Evolutionary conservation across 495 filamentous ascomycete species (phyloP).

Genomic region (Lineolata rhizophorae): DNA sequence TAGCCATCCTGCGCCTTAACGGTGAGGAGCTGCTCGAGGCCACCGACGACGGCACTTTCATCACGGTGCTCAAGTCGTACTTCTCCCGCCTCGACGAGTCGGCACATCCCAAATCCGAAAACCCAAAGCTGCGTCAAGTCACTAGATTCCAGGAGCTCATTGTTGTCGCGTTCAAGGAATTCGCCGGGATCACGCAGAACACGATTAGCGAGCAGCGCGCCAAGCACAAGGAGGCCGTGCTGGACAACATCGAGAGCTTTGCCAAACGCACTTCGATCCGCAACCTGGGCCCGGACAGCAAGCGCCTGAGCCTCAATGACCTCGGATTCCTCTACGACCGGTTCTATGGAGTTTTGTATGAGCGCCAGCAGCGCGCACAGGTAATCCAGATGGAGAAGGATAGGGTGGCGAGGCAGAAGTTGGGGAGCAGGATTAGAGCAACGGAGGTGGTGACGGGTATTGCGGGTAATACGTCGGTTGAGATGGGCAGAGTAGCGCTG

Average conservation of each 20-base stretch:
- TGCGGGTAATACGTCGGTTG: conserved; percentile 24
- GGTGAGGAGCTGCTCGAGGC: conserved; percentile 95
- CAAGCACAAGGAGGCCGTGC: conserved; percentile 78
- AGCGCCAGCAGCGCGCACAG: conserved; percentile 62
- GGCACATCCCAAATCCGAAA: conserved; percentile 84
- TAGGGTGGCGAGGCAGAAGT: conserved; percentile 33
- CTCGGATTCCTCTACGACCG: conserved; percentile 77
- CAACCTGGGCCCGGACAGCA: conserved; percentile 89
- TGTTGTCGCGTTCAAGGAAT: conserved; percentile 97
- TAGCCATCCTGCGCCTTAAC: conserved; percentile 93
- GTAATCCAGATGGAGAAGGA: conserved; percentile 53
- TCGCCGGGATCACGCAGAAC: conserved; percentile 79
- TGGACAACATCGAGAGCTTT: conserved; percentile 90
- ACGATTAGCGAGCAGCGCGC: conserved; percentile 73
- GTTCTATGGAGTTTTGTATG: conserved; percentile 78
- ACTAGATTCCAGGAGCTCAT: conserved; percentile 94
- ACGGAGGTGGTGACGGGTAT: conserved; percentile 26
- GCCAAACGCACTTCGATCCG: conserved; percentile 90
- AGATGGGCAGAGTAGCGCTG: conserved; percentile 69
- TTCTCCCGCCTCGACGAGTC: conserved; percentile 86
- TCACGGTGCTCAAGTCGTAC: conserved; percentile 85
- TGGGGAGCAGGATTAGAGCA: conserved; percentile 7
- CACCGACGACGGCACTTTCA: conserved; percentile 87
- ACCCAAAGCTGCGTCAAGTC: conserved; percentile 75
- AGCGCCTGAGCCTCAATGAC: conserved; percentile 65